Evolutionary conservation across 2,329 filamentous ascomycete genomes (phyloP).

Genomic region (Fusarium vanettenii): DNA sequence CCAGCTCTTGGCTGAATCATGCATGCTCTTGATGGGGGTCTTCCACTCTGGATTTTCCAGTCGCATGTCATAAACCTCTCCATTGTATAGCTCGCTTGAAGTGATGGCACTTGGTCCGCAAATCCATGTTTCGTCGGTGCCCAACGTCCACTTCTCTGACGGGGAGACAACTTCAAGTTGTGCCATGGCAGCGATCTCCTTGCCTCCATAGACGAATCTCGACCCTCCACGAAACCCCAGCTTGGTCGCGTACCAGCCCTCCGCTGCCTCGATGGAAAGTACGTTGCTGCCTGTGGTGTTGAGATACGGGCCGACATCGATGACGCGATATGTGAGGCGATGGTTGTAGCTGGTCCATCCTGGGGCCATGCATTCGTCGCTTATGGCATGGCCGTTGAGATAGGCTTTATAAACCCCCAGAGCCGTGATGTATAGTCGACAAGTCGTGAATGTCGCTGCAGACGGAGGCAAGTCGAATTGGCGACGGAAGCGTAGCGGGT

Average conservation of each 20-base stretch:
- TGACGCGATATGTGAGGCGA: slow-evolving; percentile 60
- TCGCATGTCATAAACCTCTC: neutral
- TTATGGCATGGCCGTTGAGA: slow-evolving; percentile 56
- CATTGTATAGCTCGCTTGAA: slow-evolving; percentile 3
- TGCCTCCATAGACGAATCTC: slow-evolving; percentile 46
- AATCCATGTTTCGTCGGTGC: slow-evolving; percentile 52
- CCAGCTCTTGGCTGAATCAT: neutral
- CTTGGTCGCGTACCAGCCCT: slow-evolving; percentile 58
- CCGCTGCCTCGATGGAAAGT: slow-evolving; percentile 54
- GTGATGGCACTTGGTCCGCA: neutral
- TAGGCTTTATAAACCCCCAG: slow-evolving; percentile 55
- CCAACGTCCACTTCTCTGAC: slow-evolving; percentile 11
- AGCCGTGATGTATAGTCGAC: slow-evolving; percentile 36
- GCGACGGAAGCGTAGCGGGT: neutral
- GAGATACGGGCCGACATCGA: slow-evolving; percentile 58
- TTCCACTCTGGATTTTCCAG: neutral
- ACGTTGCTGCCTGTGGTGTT: slow-evolving; percentile 41
- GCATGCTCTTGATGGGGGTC: neutral
- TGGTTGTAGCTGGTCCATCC: slow-evolving; percentile 63
- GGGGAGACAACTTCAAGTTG: slow-evolving; percentile 49
- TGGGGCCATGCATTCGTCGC: slow-evolving; percentile 55
- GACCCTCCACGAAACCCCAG: slow-evolving; percentile 39
- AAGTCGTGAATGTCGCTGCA: neutral
- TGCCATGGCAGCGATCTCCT: slow-evolving; percentile 49
- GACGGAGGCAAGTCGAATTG: neutral